phyloP scores from a whole-genome alignment of 768 basidiomycete genomes.

The Auricularia heimuer region DNA sequence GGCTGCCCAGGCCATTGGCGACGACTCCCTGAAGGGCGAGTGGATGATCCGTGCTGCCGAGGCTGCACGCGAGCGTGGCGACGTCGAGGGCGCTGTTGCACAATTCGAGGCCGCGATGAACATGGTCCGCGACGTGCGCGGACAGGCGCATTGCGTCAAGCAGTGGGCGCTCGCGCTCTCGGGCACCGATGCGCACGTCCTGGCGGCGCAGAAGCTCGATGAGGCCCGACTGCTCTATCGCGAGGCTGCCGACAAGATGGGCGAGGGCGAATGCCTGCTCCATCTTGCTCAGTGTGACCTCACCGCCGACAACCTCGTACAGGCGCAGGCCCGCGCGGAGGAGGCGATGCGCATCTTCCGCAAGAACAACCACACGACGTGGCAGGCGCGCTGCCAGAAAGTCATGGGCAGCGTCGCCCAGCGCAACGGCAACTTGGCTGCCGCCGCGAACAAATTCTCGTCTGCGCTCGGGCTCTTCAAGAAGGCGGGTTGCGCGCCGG shows the following conservation, averaged over 20 bases:
- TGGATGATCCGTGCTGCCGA: not conserved
- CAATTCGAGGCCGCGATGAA: not conserved
- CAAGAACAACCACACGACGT: not conserved
- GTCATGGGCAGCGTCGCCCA: not conserved
- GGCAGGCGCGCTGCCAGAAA: constrained; percentile 1
- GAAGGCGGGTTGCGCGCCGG: not conserved
- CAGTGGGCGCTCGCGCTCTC: not conserved
- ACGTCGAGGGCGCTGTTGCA: not conserved
- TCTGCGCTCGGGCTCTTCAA: not conserved
- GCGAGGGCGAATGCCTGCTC: not conserved
- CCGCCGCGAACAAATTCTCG: not conserved
- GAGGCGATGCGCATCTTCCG: constrained; percentile 3
- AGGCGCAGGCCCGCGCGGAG: not conserved
- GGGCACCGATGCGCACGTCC: not conserved
- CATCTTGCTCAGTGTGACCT: not conserved
- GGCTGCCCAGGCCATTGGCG: not conserved
- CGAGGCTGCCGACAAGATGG: not conserved
- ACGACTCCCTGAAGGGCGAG: not conserved
- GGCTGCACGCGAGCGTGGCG: not conserved
- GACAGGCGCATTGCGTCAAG: constrained; percentile 2
- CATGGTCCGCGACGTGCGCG: not conserved
- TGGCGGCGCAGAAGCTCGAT: not conserved
- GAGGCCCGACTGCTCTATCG: not conserved
- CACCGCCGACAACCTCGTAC: not conserved
- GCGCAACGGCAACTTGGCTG: not conserved